Evolutionary conservation across 129 eudicot species (phyloP).

Genomic region (Silybum marianum): DNA sequence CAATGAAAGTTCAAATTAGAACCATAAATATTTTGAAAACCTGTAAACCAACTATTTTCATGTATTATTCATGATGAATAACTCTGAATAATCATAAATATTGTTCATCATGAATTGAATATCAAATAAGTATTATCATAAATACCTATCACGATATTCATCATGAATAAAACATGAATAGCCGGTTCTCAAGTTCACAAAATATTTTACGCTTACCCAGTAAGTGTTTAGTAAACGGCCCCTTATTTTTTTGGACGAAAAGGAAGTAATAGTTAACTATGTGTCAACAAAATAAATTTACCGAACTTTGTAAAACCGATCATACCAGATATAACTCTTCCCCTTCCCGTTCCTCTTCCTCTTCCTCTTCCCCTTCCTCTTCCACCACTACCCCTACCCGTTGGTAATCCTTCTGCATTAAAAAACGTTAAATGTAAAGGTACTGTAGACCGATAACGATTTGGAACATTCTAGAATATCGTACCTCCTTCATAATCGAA

Average conservation of each 20-base stretch:
- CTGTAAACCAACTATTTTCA: not conserved
- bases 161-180: not conserved
- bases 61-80: not conserved
- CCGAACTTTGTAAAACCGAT: not conserved
- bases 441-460: not conserved
- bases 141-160: not conserved
- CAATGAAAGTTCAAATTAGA: not conserved
- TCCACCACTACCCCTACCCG: conserved; percentile 93
- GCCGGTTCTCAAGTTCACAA: not conserved
- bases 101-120: not conserved
- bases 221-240: no score
- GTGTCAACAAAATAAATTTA: not conserved
- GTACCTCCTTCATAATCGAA: conserved; percentile 91
- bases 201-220: no score
- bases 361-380: conserved; percentile 73
- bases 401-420: conserved; percentile 76
- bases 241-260: no score
- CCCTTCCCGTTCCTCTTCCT: not conserved
- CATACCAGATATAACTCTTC: conserved; percentile 63
- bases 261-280: not conserved
- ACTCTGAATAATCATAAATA: not conserved
- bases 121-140: not conserved
- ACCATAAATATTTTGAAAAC: not conserved
- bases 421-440: not conserved
- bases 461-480: not conserved